phyloP scores from a whole-genome alignment of 495 filamentous ascomycete species.

The Neurospora terricola region DNA sequence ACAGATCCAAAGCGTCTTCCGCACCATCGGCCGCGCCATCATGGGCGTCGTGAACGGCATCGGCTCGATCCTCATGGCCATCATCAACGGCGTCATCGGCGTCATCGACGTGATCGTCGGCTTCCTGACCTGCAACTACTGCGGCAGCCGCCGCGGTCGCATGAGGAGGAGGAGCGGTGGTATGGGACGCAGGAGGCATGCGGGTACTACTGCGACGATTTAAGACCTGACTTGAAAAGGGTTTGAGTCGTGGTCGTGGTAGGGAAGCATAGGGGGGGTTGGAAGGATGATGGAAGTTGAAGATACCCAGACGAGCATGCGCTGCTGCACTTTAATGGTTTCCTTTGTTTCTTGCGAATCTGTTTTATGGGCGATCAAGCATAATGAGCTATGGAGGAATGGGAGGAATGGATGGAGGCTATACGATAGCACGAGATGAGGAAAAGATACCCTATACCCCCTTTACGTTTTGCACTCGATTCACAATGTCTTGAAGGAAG shows the following conservation, averaged over 20 bases:
- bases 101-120: constrained; percentile 78
- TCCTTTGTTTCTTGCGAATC: neutral
- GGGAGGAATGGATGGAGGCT: neutral
- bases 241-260: neutral
- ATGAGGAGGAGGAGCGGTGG: constrained; percentile 13
- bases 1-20: constrained; percentile 71
- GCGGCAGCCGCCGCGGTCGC: constrained; percentile 22
- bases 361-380: neutral
- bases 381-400: neutral
- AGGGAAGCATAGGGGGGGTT: too few species aligned
- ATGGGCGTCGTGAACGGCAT: constrained; percentile 74
- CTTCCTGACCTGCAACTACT: constrained; percentile 71
- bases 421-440: neutral
- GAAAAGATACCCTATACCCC: neutral
- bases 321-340: neutral
- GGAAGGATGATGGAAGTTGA: neutral
- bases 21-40: constrained; percentile 70
- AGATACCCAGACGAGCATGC: neutral
- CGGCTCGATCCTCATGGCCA: constrained; percentile 70
- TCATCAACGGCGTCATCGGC: constrained; percentile 60
- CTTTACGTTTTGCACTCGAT: neutral
- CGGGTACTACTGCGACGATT: constrained; percentile 11
- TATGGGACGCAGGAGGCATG: constrained; percentile 19
- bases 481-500: neutral
- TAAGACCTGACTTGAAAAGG: neutral